Evolutionary conservation across 768 basidiomycete species (phyloP).

Genomic region (Cyathus striatus): DNA sequence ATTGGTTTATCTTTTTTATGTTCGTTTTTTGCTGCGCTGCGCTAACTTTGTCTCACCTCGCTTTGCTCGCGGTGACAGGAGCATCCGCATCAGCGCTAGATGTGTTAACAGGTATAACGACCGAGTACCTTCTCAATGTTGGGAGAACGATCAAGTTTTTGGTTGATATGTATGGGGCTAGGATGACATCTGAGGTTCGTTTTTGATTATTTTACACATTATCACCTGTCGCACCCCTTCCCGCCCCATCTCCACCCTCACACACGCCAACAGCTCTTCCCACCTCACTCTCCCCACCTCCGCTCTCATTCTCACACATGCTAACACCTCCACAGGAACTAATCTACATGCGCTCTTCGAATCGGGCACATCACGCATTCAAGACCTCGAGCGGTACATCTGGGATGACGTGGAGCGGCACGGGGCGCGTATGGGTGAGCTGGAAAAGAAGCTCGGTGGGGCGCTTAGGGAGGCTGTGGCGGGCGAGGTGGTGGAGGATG

Average conservation of each 20-base stretch:
- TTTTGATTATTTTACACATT: neutral
- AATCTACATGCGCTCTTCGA: constrained; percentile 89
- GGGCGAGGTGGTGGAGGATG: constrained; percentile 43
- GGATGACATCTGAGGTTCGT: constrained; percentile 82
- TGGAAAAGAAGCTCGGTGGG: constrained; percentile 82
- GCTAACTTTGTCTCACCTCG: neutral
- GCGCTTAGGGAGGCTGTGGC: constrained; percentile 78
- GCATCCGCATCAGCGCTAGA: constrained; percentile 73
- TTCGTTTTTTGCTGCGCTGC: too few relatives aligned
- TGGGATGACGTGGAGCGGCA: constrained; percentile 85
- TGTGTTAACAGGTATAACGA: constrained; percentile 68
- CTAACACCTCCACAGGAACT: constrained; percentile 68
- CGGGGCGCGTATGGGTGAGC: constrained; percentile 66
- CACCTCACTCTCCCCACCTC: too few relatives aligned
- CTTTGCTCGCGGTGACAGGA: too few relatives aligned
- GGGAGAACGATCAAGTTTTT: constrained; percentile 82
- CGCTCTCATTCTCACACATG: too few relatives aligned
- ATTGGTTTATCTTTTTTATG: constrained; percentile 1
- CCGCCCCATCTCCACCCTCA: too few relatives aligned
- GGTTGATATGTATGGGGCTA: constrained; percentile 71
- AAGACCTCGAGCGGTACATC: constrained; percentile 83
- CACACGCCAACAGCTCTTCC: too few relatives aligned
- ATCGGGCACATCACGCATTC: constrained; percentile 72
- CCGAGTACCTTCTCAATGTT: constrained; percentile 81
- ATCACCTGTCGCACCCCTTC: too few relatives aligned